These are phyloP conservation scores for Beauveria australis DNA, from an alignment of 2,329 filamentous ascomycete genomes.

Conservation along the genomic window DNA sequence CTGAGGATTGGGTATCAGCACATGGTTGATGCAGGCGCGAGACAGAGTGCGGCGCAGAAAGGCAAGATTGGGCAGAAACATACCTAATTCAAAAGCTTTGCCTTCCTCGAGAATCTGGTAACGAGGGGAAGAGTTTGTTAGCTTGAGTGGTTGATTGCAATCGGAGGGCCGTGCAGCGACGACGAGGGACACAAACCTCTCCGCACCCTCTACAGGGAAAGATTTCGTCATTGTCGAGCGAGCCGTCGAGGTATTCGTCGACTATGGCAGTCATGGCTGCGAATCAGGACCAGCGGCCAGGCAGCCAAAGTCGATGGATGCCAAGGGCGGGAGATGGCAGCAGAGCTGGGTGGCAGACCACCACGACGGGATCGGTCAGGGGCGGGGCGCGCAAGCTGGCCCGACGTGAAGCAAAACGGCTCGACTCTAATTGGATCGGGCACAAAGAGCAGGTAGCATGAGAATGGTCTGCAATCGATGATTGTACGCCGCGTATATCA, in stretches of 20 bases:
- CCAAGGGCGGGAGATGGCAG: conserved; percentile 5
- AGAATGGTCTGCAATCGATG: neutral
- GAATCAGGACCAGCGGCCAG: conserved; percentile 2
- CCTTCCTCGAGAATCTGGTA: conserved; percentile 89
- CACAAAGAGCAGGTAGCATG: neutral
- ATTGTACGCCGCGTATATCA: neutral
- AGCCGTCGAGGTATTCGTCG: conserved; percentile 55
- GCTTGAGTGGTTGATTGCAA: neutral
- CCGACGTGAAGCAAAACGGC: neutral
- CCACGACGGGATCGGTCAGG: neutral
- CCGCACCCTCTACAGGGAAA: conserved; percentile 91
- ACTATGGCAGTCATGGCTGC: conserved; percentile 40
- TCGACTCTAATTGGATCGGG: neutral
- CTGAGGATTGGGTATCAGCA: conserved; percentile 38
- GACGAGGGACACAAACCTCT: conserved; percentile 52
- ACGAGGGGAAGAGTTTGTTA: conserved; percentile 14
- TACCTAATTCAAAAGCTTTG: conserved; percentile 96
- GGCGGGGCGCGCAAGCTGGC: conserved; percentile 1
- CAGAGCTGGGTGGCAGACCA: neutral
- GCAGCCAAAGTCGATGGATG: neutral
- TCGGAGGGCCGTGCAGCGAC: neutral
- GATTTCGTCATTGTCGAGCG: conserved; percentile 71
- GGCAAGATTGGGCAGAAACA: conserved; percentile 22
- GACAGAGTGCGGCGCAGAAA: neutral
- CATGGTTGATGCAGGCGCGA: conserved; percentile 5